Conservation (phyloP, 2,329 filamentous ascomycete species). For the Trichophyton benhamiae region DNA sequence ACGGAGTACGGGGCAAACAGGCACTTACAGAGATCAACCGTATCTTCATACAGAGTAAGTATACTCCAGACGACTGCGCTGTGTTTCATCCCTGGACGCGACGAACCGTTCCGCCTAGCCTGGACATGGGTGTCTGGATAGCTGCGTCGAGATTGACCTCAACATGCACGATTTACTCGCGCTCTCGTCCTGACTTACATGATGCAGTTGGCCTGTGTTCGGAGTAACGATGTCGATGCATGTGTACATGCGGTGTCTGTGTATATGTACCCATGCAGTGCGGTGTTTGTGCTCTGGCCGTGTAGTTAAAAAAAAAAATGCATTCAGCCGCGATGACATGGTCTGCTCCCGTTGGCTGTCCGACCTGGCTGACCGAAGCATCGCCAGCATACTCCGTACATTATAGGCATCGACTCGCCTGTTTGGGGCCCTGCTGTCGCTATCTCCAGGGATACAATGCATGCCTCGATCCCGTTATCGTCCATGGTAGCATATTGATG, state of each 20-base stretch:
- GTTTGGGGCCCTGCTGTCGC: too few relatives aligned
- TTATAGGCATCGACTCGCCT: too few relatives aligned
- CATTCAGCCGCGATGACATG: slow-evolving; percentile 2
- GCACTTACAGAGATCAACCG: neutral
- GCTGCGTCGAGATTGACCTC: neutral
- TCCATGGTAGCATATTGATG: too few relatives aligned
- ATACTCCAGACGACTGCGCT: neutral
- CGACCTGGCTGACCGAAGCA: neutral
- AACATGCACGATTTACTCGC: neutral
- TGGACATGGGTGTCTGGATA: neutral
- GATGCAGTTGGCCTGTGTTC: too few relatives aligned
- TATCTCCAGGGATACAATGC: too few relatives aligned
- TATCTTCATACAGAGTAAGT: neutral
- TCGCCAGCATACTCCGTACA: neutral
- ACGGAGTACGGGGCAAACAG: too few relatives aligned
- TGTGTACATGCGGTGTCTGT: neutral
- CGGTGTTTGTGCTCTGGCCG: neutral
- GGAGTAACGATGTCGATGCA: too few relatives aligned
- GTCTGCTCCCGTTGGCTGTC: slow-evolving; percentile 1
- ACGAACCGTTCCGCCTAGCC: neutral
- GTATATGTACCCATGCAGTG: neutral
- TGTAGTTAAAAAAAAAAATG: neutral
- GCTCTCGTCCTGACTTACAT: too few relatives aligned
- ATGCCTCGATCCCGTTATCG: too few relatives aligned
- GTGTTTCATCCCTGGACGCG: neutral